Base-by-base conservation (phyloP, 257 asterid genomes). In the Ajuga chamaepitys region DNA sequence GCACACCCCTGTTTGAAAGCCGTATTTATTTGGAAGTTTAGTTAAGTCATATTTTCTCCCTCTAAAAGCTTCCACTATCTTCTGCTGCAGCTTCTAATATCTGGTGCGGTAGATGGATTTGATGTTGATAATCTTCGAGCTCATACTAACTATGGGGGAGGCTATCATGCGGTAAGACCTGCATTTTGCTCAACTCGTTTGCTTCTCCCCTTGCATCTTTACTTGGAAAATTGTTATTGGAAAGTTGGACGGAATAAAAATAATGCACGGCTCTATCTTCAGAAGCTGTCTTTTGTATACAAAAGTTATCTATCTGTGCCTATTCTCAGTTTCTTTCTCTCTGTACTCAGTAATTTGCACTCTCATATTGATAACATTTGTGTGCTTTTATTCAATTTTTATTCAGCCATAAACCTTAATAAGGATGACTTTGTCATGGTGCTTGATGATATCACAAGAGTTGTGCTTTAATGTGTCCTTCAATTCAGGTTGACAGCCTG, bases 81-180 rank as follows among this genome's bases (percentile, higher is more conserved):
- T 58, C 44, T 60, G 37, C 44, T n/a, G 52, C 82, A 94, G 99
- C 99, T 94, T 82, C 79, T 94, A 59, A 94, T 94, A 62, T 85
- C 97, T 69, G 99, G 99, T 70, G 80, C 99, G 25, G 81, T 83
- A 66, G 99, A 94, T 77, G 97, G 96, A 45, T 73, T 86, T 77
- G 91, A 90, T 77, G 56, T 94, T 54, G 89, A 85, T 68, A 95
- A 94, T 77, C 95, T 94, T 76, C 90, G 80, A 81, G 83, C 81
- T 58, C 79, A 90, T 78, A 80, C 96, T 59, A 83, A 80, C 64
- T 94, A 94, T 72, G 64, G 96, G 14, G 99, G 99, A 35, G 99
- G 99, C 71, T 94, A 94, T 79, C 95, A 87, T 40, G 70, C 77
- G 83, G 99, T 89, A 72, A 63, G 64, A 59, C 62, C 40, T 34